Evolutionary conservation across 805 yeast genomes (phyloP).

Genomic region (Lipomyces chichibuensis): DNA sequence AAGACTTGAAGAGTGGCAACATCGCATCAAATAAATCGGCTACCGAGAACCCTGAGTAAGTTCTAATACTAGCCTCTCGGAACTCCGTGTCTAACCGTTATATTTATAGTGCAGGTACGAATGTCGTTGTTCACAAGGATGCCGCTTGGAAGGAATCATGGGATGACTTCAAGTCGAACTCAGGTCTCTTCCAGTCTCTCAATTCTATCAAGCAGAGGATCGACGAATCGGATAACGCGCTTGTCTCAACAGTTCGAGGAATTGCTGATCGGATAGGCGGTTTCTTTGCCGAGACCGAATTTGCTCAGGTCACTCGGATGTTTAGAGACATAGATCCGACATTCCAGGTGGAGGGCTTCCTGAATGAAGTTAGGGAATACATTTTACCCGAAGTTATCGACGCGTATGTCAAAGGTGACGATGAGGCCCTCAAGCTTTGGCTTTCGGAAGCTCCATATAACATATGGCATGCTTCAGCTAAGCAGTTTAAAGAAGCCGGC

Average conservation of each 20-base stretch:
- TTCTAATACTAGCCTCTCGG: conserved; percentile 1
- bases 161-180: conserved; percentile 62
- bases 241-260: conserved; percentile 78
- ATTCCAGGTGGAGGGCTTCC: conserved; percentile 77
- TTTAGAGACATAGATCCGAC: conserved; percentile 89
- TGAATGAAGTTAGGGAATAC: conserved; percentile 82
- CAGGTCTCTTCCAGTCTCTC: conserved; percentile 67
- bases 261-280: conserved; percentile 79
- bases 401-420: conserved; percentile 92
- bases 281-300: conserved; percentile 93
- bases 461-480: conserved; percentile 90
- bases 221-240: conserved; percentile 92
- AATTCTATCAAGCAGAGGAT: conserved; percentile 62
- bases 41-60: conserved; percentile 55
- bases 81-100: not conserved
- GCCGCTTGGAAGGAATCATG: conserved; percentile 69
- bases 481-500: conserved; percentile 88
- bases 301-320: conserved; percentile 84
- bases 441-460: conserved; percentile 95
- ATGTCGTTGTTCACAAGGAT: conserved; percentile 78
- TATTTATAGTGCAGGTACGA: conserved; percentile 62
- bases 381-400: conserved; percentile 94
- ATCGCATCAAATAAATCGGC: conserved; percentile 60
- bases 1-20: conserved; percentile 60
- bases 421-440: conserved; percentile 81